phyloP scores from a whole-genome alignment of 2,329 filamentous ascomycete species.

The Botrytis paeoniae region DNA sequence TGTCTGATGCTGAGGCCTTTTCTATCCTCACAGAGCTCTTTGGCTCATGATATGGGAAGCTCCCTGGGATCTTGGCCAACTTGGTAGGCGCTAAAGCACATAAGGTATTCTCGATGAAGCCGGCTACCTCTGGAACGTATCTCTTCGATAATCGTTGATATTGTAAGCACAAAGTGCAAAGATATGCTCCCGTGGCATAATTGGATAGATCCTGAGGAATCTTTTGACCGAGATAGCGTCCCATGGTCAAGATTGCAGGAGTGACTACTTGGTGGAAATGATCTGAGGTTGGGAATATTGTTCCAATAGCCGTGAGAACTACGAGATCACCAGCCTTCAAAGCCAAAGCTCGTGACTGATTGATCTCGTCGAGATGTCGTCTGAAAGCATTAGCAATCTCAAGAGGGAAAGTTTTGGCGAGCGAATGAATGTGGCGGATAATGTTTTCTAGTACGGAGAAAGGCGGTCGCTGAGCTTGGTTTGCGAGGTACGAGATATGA shows the following conservation, averaged over 20 bases:
- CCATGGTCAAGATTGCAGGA: slow-evolving; percentile 81
- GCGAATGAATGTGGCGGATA: slow-evolving; percentile 86
- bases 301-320: slow-evolving; percentile 77
- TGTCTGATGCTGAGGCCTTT: slow-evolving; percentile 43
- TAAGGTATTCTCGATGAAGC: slow-evolving; percentile 75
- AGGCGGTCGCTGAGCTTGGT: slow-evolving; percentile 46
- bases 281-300: slow-evolving; percentile 91
- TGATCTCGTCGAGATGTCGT: slow-evolving; percentile 61
- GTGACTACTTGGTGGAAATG: slow-evolving; percentile 96
- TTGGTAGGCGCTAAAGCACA: slow-evolving; percentile 60
- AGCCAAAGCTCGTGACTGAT: slow-evolving; percentile 47
- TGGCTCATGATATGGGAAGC: slow-evolving; percentile 61
- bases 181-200: slow-evolving; percentile 70
- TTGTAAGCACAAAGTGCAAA: slow-evolving; percentile 74
- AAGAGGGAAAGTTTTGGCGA: slow-evolving; percentile 80
- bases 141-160: slow-evolving; percentile 83
- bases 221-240: slow-evolving; percentile 77
- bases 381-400: slow-evolving; percentile 77
- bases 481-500: slow-evolving; percentile 52
- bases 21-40: slow-evolving; percentile 50
- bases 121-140: slow-evolving; percentile 84
- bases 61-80: slow-evolving; percentile 46
- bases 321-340: slow-evolving; percentile 70
- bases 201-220: slow-evolving; percentile 63
- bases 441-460: slow-evolving; percentile 73